Evolutionary conservation across 176 grass and related monocot genomes (phyloP).

Genomic region (Eremochloa ophiuroides): DNA sequence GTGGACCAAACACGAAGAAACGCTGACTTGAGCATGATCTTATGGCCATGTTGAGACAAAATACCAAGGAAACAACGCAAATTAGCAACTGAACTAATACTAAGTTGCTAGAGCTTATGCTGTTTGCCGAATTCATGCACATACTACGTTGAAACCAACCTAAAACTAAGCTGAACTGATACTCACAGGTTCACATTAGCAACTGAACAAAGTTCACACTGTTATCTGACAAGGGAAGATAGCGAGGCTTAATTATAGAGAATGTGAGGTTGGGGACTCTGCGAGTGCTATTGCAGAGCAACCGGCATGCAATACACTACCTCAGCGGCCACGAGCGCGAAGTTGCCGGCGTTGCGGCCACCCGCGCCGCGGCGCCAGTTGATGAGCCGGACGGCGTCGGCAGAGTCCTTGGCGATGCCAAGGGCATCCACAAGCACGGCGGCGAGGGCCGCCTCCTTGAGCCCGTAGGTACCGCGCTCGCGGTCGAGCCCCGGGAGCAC

Average conservation of each 20-base stretch:
- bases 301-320: slow-evolving; percentile 34
- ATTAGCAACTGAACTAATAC: not conserved
- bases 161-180: not conserved
- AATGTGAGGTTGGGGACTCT: not conserved
- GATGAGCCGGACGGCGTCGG: slow-evolving; percentile 67
- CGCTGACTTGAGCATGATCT: not conserved
- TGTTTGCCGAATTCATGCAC: not conserved
- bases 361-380: slow-evolving; percentile 79
- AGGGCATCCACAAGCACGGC: slow-evolving; percentile 74
- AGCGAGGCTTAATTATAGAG: not conserved
- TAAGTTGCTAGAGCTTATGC: not conserved
- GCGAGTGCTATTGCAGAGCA: not conserved
- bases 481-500: slow-evolving; percentile 76
- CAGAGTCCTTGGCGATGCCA: slow-evolving; percentile 81
- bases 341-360: slow-evolving; percentile 80
- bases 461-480: slow-evolving; percentile 84
- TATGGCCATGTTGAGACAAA: not conserved
- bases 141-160: not conserved
- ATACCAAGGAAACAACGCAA: not conserved
- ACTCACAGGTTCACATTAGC: not conserved
- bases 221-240: not conserved
- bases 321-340: slow-evolving; percentile 82
- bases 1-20: not conserved
- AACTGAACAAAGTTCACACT: not conserved
- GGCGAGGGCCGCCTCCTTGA: slow-evolving; percentile 85